These are phyloP conservation scores for Botrytis deweyae DNA, from an alignment of 2,329 filamentous ascomycete species.

Conservation along the genomic window DNA sequence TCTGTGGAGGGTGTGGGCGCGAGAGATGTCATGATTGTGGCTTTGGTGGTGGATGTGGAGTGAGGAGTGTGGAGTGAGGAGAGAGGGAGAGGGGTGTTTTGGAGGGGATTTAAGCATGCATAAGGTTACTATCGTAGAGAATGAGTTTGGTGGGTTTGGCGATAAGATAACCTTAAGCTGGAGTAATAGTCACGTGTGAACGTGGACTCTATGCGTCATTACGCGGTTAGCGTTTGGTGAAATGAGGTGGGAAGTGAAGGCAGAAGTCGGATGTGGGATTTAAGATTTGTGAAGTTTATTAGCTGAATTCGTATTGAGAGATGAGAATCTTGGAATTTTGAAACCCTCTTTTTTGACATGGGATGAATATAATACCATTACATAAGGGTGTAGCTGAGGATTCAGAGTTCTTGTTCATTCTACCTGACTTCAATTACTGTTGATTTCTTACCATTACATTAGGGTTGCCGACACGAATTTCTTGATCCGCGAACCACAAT, in stretches of 20 bases:
- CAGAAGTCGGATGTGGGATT: background rate
- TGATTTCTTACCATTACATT: background rate
- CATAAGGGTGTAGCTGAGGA: background rate
- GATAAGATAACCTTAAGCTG: constrained; percentile 26
- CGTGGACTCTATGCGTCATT: constrained; percentile 18
- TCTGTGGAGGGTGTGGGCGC: background rate
- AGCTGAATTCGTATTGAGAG: background rate
- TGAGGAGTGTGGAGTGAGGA: background rate
- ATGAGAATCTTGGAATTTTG: background rate
- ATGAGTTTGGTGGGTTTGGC: constrained; percentile 3
- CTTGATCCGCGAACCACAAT: background rate
- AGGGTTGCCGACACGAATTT: background rate
- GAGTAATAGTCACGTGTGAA: constrained; percentile 4
- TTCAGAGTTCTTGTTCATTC: background rate
- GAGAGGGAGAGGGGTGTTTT: background rate
- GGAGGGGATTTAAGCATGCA: background rate
- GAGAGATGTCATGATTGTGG: background rate
- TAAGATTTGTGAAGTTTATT: background rate
- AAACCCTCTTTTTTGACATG: background rate
- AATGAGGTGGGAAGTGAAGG: background rate
- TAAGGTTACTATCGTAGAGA: background rate
- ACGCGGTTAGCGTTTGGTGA: constrained; percentile 11
- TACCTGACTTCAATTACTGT: background rate
- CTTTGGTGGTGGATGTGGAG: background rate
- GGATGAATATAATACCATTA: background rate